Conservation (phyloP, 257 asterid species). For the Solanum lycopersicoides region DNA sequence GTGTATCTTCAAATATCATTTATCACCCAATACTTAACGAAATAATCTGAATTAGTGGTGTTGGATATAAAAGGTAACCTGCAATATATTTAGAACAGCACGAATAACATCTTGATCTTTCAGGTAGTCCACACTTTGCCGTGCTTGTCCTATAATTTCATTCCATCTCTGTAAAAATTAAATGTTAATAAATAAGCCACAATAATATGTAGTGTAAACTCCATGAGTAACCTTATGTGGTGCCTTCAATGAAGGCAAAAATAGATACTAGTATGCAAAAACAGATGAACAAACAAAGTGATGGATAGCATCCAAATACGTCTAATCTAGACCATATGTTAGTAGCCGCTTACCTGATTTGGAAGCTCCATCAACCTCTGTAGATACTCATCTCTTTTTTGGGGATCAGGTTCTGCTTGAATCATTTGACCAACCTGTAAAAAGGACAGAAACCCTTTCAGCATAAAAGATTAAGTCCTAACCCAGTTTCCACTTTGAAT, state of each 20-base stretch:
- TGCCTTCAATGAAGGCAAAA: background rate
- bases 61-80: conserved; percentile 32
- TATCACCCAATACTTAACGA: background rate
- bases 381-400: conserved; percentile 82
- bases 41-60: background rate
- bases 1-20: background rate
- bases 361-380: conserved; percentile 93
- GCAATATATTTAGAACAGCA: conserved; percentile 92
- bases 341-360: conserved; percentile 49
- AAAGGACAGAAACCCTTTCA: background rate
- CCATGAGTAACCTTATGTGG: background rate
- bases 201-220: background rate
- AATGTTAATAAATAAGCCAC: conserved; percentile 20
- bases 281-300: background rate
- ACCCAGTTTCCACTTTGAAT: background rate
- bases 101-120: conserved; percentile 82
- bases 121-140: conserved; percentile 76
- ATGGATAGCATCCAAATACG: background rate
- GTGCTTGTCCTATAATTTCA: conserved; percentile 92
- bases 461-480: background rate
- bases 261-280: background rate
- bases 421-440: conserved; percentile 87
- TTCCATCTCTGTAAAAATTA: conserved; percentile 74
- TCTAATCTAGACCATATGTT: background rate
- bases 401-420: conserved; percentile 91